Percentiles rank a stretch among this genome's conserved stretches.
Conservation (phyloP, 2,329 filamentous ascomycete genomes). For the Colletotrichum karsti region DNA sequence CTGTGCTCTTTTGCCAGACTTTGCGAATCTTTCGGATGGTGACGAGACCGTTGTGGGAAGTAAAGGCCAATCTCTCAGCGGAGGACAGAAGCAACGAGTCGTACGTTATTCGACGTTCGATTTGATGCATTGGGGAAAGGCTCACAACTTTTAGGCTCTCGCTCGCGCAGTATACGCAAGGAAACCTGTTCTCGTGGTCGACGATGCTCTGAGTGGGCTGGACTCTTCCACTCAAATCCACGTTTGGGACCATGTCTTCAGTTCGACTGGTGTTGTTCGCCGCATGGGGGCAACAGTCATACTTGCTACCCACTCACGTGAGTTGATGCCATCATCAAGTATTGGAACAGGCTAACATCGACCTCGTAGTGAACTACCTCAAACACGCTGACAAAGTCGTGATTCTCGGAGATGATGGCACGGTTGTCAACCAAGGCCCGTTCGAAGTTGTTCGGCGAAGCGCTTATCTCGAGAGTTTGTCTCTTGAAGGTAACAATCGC, state of each 20-base stretch:
- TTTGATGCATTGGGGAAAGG: neutral
- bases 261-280: conserved; percentile 44
- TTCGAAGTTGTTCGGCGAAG: neutral
- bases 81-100: neutral
- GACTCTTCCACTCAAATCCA: conserved; percentile 50
- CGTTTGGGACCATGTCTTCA: conserved; percentile 49
- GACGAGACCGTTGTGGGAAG: neutral
- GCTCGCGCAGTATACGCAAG: conserved; percentile 43
- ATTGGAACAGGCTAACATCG: no score
- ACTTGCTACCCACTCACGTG: conserved; percentile 48
- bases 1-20: neutral
- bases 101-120: neutral
- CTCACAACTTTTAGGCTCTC: conserved; percentile 33
- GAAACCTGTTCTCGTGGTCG: conserved; percentile 44
- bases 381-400: neutral
- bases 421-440: neutral
- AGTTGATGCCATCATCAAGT: no score
- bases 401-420: conserved; percentile 3
- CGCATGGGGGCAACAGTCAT: conserved; percentile 47
- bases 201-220: conserved; percentile 49
- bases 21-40: neutral
- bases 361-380: neutral
- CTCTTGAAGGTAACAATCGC: neutral
- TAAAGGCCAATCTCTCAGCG: neutral
- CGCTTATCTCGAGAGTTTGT: conserved; percentile 2